Conservation (phyloP, 2,329 filamentous ascomycete species). For the Chaetothyriales sp. region DNA sequence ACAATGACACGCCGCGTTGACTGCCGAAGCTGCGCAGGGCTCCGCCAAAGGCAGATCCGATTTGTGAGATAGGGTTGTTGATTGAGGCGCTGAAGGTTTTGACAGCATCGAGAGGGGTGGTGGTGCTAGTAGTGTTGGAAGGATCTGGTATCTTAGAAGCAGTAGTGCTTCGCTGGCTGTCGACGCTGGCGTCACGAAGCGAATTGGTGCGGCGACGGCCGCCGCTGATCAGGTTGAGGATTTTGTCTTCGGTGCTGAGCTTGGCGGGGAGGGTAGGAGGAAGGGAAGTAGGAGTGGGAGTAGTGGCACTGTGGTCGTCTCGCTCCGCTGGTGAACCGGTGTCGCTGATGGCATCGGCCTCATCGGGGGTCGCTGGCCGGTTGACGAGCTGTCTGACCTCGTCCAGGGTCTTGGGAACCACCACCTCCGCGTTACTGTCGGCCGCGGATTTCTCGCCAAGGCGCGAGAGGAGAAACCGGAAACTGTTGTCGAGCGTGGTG, state of each 20-base stretch:
- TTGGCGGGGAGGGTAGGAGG: slow-evolving; percentile 14
- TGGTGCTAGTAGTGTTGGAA: slow-evolving; percentile 23
- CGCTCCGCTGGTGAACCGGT: slow-evolving; percentile 36
- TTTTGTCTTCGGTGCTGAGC: slow-evolving; percentile 42
- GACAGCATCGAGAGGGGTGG: slow-evolving; percentile 57
- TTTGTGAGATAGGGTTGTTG: slow-evolving; percentile 71
- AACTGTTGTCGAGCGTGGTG: slow-evolving; percentile 76
- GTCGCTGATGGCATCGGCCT: slow-evolving; percentile 32
- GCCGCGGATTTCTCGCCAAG: slow-evolving; percentile 53
- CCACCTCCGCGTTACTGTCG: slow-evolving; percentile 28
- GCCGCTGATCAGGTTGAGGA: slow-evolving; percentile 55
- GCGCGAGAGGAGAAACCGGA: slow-evolving; percentile 82
- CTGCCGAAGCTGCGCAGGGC: slow-evolving; percentile 64
- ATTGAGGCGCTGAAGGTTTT: slow-evolving; percentile 64
- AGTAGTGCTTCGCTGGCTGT: slow-evolving; percentile 45
- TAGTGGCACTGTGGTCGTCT: slow-evolving; percentile 12
- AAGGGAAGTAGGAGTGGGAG: slow-evolving; percentile 19
- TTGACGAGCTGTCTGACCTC: slow-evolving; percentile 81
- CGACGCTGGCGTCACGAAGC: slow-evolving; percentile 57
- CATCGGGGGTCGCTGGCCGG: slow-evolving; percentile 32
- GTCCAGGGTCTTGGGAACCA: slow-evolving; percentile 75
- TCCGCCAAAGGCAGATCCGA: slow-evolving; percentile 37
- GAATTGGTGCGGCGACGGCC: slow-evolving; percentile 38
- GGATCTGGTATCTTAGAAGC: slow-evolving; percentile 29
- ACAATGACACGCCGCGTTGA: slow-evolving; percentile 15